A percentile compares a stretch with the other conserved stretches of the same genome.
Evolutionary conservation across 2,329 filamentous ascomycete species (phyloP).

Genomic region (Arachnopeziza araneosa): DNA sequence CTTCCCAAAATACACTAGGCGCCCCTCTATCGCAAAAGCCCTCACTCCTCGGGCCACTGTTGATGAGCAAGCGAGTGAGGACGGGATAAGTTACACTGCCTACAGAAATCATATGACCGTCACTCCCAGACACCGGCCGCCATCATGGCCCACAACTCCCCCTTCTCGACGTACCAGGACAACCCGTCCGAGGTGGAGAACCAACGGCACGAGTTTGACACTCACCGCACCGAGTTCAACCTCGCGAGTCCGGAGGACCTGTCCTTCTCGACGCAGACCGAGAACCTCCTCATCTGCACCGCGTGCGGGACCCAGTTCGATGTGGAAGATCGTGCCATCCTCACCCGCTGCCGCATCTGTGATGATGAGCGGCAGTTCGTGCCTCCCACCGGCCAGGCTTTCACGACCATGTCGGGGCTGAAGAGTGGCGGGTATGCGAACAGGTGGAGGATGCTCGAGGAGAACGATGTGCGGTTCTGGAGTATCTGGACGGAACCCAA

Average conservation of each 20-base stretch:
- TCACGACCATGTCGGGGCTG: constrained; percentile 52
- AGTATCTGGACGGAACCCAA: constrained; percentile 48
- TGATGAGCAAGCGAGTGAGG: too few relatives aligned
- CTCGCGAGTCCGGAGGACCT: background rate
- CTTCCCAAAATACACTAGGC: constrained; percentile 11
- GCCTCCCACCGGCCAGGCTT: constrained; percentile 57
- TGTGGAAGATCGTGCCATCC: constrained; percentile 39
- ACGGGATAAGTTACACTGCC: too few relatives aligned
- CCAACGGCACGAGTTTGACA: constrained; percentile 11
- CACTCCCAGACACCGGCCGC: background rate
- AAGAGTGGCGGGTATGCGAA: constrained; percentile 43
- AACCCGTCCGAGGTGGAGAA: constrained; percentile 4
- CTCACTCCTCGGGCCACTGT: background rate
- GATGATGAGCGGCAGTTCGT: constrained; percentile 70
- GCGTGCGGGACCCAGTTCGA: constrained; percentile 69
- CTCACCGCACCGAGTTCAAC: background rate
- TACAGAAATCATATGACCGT: constrained; percentile 1
- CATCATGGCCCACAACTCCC: background rate
- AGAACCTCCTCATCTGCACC: constrained; percentile 51
- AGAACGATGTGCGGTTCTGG: constrained; percentile 41
- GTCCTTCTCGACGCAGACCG: constrained; percentile 4
- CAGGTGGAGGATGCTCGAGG: constrained; percentile 42
- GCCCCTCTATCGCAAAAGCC: background rate
- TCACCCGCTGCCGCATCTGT: constrained; percentile 62
- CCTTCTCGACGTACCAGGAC: background rate